These are phyloP conservation scores for Aspergillus ochraceus DNA, from an alignment of 2,329 filamentous ascomycete genomes.

Conservation along the genomic window DNA sequence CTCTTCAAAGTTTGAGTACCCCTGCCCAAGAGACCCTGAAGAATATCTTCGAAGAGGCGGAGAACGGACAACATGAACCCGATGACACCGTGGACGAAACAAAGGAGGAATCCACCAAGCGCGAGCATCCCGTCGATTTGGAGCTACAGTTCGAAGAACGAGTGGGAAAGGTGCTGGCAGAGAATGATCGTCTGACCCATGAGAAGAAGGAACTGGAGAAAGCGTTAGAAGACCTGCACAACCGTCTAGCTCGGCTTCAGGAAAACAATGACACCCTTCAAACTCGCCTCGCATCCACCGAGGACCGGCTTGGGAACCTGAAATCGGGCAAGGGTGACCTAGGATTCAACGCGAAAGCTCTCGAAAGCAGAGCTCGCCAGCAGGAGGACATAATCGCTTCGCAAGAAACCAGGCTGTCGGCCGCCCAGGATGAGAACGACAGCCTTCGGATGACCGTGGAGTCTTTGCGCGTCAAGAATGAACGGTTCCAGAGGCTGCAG, in stretches of 20 bases:
- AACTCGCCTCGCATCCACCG: constrained; percentile 45
- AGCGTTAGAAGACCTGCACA: constrained; percentile 55
- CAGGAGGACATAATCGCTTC: constrained; percentile 70
- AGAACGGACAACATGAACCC: constrained; percentile 41
- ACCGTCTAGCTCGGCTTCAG: constrained; percentile 57
- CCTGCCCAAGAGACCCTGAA: constrained; percentile 48
- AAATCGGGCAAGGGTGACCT: constrained; percentile 47
- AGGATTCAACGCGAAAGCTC: constrained; percentile 47
- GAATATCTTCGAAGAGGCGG: constrained; percentile 49
- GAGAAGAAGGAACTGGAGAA: constrained; percentile 52
- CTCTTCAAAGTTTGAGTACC: constrained; percentile 44
- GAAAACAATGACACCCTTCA: constrained; percentile 51
- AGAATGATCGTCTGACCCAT: constrained; percentile 59
- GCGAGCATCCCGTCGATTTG: constrained; percentile 40
- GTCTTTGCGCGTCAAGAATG: constrained; percentile 45
- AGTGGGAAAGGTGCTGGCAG: constrained; percentile 49
- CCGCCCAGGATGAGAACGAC: constrained; percentile 47
- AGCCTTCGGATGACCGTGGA: constrained; percentile 46
- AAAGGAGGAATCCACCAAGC: constrained; percentile 34
- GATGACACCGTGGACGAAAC: constrained; percentile 38
- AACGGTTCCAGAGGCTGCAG: constrained; percentile 47
- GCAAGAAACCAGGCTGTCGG: constrained; percentile 66
- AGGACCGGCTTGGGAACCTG: constrained; percentile 55
- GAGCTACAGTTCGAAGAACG: constrained; percentile 51
- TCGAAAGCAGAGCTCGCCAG: constrained; percentile 55